phyloP scores from a whole-genome alignment of 2,329 filamentous ascomycete species.

The Calonectria multiphialidica region DNA sequence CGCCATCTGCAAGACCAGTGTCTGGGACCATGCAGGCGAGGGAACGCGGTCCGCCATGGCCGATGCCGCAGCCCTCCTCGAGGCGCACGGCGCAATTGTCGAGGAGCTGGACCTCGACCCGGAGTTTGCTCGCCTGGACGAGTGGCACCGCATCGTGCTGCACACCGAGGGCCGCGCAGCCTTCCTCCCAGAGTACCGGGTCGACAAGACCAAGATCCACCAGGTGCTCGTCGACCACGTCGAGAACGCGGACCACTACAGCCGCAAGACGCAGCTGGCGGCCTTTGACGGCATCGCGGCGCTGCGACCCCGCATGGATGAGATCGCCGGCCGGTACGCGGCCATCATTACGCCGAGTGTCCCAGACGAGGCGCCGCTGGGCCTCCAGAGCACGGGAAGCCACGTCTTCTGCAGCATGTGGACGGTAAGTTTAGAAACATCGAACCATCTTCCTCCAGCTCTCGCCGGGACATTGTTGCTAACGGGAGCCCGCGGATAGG shows the following conservation, averaged over 20 bases:
- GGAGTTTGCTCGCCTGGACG: conserved; percentile 61
- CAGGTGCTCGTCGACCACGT: conserved; percentile 62
- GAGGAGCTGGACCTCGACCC: conserved; percentile 67
- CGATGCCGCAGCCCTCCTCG: conserved; percentile 54
- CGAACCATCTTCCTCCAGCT: neutral
- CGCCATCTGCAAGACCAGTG: conserved; percentile 66
- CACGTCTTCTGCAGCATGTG: conserved; percentile 65
- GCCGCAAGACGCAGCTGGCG: conserved; percentile 62
- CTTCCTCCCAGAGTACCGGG: conserved; percentile 67
- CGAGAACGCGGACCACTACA: conserved; percentile 59
- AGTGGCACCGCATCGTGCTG: conserved; percentile 67
- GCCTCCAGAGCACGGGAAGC: conserved; percentile 66
- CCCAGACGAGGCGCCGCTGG: conserved; percentile 70
- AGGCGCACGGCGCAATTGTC: conserved; percentile 64
- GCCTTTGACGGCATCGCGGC: conserved; percentile 67
- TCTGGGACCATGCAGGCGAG: conserved; percentile 63
- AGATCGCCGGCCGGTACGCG: conserved; percentile 63
- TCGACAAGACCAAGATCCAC: conserved; percentile 61
- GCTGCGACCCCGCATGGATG: conserved; percentile 67
- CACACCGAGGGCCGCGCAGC: conserved; percentile 64
- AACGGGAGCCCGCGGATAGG: conserved; percentile 38
- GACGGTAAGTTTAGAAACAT: conserved; percentile 59
- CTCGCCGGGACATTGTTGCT: neutral
- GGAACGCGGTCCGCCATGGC: conserved; percentile 59
- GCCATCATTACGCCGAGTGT: conserved; percentile 71